These are phyloP conservation scores for Hypoxylon cercidicola DNA, from an alignment of 495 filamentous ascomycete genomes.

Conservation along the genomic window DNA sequence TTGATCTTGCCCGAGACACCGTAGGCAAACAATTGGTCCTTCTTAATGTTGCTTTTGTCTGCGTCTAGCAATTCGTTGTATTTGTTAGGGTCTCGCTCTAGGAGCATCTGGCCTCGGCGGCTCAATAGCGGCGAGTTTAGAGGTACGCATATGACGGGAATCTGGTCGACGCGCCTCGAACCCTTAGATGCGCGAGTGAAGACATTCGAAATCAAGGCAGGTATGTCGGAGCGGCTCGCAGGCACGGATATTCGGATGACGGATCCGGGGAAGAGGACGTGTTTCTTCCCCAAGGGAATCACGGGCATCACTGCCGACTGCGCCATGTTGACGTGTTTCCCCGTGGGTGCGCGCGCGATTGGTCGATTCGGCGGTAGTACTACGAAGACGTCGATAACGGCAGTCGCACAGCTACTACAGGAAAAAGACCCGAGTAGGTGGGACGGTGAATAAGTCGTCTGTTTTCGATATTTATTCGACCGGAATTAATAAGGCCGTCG, in stretches of 20 bases:
- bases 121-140: conserved; percentile 75
- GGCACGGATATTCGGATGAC: conserved; percentile 78
- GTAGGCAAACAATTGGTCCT: conserved; percentile 78
- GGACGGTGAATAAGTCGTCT: conserved; percentile 7
- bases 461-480: background rate
- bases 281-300: conserved; percentile 76
- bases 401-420: conserved; percentile 1
- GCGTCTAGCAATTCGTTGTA: conserved; percentile 65
- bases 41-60: conserved; percentile 63
- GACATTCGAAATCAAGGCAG: conserved; percentile 79
- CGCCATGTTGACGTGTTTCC: conserved; percentile 39
- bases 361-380: conserved; percentile 4
- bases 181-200: conserved; percentile 73
- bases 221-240: conserved; percentile 80
- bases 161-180: conserved; percentile 68
- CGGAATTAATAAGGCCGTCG: background rate
- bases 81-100: conserved; percentile 58
- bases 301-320: conserved; percentile 68
- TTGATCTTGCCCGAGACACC: conserved; percentile 85
- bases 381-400: background rate
- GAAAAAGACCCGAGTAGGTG: conserved; percentile 12
- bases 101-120: conserved; percentile 74
- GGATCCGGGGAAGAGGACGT: conserved; percentile 82
- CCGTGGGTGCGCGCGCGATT: conserved; percentile 33
- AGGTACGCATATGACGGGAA: conserved; percentile 85